Evolutionary conservation across 352 stramenopile genomes (phyloP).

Genomic region (Globisporangium nodosum): DNA sequence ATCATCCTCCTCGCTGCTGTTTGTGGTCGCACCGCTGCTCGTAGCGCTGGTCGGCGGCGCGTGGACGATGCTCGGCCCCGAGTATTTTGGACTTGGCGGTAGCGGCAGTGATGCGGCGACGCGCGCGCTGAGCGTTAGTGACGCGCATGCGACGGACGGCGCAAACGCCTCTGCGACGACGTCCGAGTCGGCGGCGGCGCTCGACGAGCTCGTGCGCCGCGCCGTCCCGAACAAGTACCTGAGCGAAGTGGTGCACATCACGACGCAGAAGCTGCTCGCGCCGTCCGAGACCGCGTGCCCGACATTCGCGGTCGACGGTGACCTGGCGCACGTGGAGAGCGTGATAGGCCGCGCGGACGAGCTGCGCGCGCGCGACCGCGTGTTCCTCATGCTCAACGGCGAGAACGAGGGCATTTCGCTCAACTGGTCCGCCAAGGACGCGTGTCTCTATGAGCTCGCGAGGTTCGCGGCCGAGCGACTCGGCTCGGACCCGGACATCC

Average conservation of each 20-base stretch:
- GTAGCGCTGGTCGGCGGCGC: constrained; percentile 29
- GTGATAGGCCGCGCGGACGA: constrained; percentile 23
- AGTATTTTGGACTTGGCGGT: background rate
- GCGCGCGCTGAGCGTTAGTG: constrained; percentile 8
- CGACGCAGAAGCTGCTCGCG: constrained; percentile 33
- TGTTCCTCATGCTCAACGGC: constrained; percentile 73
- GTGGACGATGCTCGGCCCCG: constrained; percentile 13
- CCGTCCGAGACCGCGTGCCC: constrained; percentile 16
- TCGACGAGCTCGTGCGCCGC: constrained; percentile 1
- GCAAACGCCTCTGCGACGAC: background rate
- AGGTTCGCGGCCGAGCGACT: constrained; percentile 27
- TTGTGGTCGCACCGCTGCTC: constrained; percentile 26
- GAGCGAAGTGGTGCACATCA: constrained; percentile 47
- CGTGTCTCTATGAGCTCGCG: constrained; percentile 46
- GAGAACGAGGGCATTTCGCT: constrained; percentile 50
- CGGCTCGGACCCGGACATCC: constrained; percentile 34
- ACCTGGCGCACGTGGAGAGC: constrained; percentile 29
- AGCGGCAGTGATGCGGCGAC: background rate
- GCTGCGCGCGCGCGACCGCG: constrained; percentile 25
- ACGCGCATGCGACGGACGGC: constrained; percentile 1
- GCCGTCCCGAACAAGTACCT: constrained; percentile 43
- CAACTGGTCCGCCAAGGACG: constrained; percentile 23
- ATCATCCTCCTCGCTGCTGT: constrained; percentile 20
- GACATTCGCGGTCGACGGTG: constrained; percentile 19
- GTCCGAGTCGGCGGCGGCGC: background rate